Conservation (phyloP, 1,284 basidiomycete species). For the Pseudozyma pruni region DNA sequence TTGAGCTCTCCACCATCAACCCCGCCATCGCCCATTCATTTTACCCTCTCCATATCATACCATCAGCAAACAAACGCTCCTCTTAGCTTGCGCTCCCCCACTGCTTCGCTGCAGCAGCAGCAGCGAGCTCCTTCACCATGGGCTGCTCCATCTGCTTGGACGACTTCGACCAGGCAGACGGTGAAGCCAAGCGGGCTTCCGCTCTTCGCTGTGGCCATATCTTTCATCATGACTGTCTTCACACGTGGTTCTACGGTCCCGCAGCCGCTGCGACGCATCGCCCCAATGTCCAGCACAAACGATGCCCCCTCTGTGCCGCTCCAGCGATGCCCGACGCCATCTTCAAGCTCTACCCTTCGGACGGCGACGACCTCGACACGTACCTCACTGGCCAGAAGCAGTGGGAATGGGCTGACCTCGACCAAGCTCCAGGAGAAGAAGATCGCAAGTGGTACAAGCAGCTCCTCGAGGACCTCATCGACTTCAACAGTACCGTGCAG, state of each 20-base stretch:
- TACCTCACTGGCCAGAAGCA: slow-evolving; percentile 29
- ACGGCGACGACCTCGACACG: slow-evolving; percentile 36
- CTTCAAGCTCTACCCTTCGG: slow-evolving; percentile 35
- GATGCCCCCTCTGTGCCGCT: slow-evolving; percentile 38
- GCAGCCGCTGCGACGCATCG: not conserved
- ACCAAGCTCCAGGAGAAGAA: not conserved
- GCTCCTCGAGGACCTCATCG: slow-evolving; percentile 33
- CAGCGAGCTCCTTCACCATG: slow-evolving; percentile 13
- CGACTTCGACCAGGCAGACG: slow-evolving; percentile 31
- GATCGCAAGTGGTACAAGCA: not conserved
- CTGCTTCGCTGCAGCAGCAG: not conserved
- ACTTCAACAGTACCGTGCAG: slow-evolving; percentile 33
- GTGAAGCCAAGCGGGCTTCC: slow-evolving; percentile 25
- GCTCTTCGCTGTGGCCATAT: slow-evolving; percentile 45
- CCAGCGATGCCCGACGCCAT: not conserved
- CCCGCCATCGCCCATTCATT: too few relatives aligned
- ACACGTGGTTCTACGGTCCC: slow-evolving; percentile 33
- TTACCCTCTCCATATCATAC: too few relatives aligned
- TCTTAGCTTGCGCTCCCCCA: too few relatives aligned
- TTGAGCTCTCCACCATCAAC: too few relatives aligned
- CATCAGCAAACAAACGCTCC: too few relatives aligned
- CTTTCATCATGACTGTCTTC: slow-evolving; percentile 40
- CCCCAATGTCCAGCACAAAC: slow-evolving; percentile 3
- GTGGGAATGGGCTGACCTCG: not conserved
- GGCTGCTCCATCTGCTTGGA: slow-evolving; percentile 50